Percentiles rank a stretch among this genome's conserved stretches.
Conservation (phyloP, 305 asterid species). For the Withania somnifera region DNA sequence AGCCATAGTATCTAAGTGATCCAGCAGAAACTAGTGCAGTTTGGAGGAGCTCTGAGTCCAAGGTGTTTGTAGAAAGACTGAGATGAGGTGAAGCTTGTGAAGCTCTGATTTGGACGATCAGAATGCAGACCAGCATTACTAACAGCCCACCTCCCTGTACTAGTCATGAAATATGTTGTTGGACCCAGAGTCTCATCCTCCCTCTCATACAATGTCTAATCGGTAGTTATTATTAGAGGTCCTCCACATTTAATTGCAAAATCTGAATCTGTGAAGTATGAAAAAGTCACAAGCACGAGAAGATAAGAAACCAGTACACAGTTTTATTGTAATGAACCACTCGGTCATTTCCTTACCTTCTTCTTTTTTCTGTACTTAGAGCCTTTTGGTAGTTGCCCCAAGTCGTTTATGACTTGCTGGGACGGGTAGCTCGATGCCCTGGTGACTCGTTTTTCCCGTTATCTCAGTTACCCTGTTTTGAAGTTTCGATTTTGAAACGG, state of each 20-base stretch:
- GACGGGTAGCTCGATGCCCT: too few relatives aligned
- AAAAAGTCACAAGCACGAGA: neutral
- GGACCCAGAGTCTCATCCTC: constrained; percentile 56
- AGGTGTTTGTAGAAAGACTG: constrained; percentile 35
- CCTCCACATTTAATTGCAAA: constrained; percentile 73
- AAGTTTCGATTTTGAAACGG: too few relatives aligned
- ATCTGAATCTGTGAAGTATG: constrained; percentile 35
- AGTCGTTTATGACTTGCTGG: too few relatives aligned
- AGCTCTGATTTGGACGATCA: constrained; percentile 25
- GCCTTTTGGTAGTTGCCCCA: too few relatives aligned
- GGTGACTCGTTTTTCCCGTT: too few relatives aligned
- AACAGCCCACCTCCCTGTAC: constrained; percentile 57
- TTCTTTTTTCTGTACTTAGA: too few relatives aligned
- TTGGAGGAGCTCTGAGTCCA: constrained; percentile 51
- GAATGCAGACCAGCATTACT: constrained; percentile 57
- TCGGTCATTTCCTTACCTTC: too few relatives aligned
- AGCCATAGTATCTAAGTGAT: constrained; percentile 63
- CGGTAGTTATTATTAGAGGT: constrained; percentile 25
- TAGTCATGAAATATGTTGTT: constrained; percentile 38
- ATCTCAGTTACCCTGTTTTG: too few relatives aligned
- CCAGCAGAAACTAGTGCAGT: constrained; percentile 59
- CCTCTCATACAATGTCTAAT: constrained; percentile 26
- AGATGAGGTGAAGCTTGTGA: constrained; percentile 12
- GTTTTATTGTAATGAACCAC: too few relatives aligned
- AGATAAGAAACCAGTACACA: neutral